These are phyloP conservation scores for Amanita pallidorosea DNA, from an alignment of 768 basidiomycete species.

Conservation along the genomic window DNA sequence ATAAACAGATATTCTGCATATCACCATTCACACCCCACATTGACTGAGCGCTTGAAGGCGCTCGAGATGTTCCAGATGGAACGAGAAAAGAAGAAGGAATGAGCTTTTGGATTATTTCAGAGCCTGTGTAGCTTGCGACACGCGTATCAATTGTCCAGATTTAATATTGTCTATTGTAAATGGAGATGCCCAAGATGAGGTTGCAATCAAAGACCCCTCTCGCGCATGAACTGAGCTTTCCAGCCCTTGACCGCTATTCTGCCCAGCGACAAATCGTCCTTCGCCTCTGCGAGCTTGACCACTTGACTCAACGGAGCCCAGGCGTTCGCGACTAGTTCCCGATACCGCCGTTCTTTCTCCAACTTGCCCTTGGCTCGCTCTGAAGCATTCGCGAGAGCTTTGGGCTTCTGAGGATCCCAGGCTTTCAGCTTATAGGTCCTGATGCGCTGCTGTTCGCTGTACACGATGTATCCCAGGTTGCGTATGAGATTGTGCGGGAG, in stretches of 20 bases:
- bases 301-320: slow-evolving; percentile 43
- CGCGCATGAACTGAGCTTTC: slow-evolving; percentile 3
- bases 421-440: slow-evolving; percentile 1
- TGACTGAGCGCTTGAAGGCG: slow-evolving; percentile 80
- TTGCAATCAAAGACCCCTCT: background rate
- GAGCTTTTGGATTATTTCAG: background rate
- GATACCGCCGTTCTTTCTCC: slow-evolving; percentile 12
- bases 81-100: slow-evolving; percentile 29
- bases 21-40: slow-evolving; percentile 91
- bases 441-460: slow-evolving; percentile 21
- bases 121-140: background rate
- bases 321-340: slow-evolving; percentile 22
- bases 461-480: slow-evolving; percentile 36
- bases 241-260: slow-evolving; percentile 21
- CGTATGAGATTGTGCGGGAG: slow-evolving; percentile 47
- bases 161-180: background rate
- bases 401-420: slow-evolving; percentile 8
- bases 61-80: slow-evolving; percentile 57
- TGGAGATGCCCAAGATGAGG: too few relatives aligned
- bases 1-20: slow-evolving; percentile 75
- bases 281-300: slow-evolving; percentile 49
- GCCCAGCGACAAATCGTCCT: slow-evolving; percentile 38
- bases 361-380: slow-evolving; percentile 10
- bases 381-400: slow-evolving; percentile 11
- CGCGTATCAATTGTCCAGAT: background rate